Conservation (phyloP, 768 basidiomycete species). For the Mycena capillaripes region DNA sequence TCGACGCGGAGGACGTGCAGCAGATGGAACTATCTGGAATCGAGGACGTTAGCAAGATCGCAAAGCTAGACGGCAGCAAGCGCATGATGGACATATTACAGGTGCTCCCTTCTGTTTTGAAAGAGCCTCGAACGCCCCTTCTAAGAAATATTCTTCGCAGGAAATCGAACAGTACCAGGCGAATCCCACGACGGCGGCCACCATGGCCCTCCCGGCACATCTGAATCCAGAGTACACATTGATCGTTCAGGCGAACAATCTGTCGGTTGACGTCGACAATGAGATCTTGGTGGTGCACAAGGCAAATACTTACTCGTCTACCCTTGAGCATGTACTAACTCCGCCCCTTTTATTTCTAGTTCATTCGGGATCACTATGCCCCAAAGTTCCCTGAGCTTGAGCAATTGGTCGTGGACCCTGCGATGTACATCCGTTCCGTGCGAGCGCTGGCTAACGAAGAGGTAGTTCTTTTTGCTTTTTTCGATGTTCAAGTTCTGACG, state of each 20-base stretch:
- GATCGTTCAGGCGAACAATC: constrained; percentile 97
- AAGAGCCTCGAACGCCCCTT: no score
- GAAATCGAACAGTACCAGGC: constrained; percentile 91
- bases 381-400: constrained; percentile 97
- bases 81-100: constrained; percentile 89
- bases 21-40: constrained; percentile 91
- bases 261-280: constrained; percentile 98
- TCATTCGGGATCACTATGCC: constrained; percentile 97
- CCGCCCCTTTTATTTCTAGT: constrained; percentile 59
- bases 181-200: constrained; percentile 83
- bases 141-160: constrained; percentile 53
- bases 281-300: constrained; percentile 98
- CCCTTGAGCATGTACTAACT: constrained; percentile 35
- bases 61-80: constrained; percentile 90
- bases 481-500: constrained; percentile 8
- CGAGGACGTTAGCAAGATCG: constrained; percentile 89
- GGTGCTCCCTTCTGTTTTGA: constrained; percentile 53
- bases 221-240: constrained; percentile 96
- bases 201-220: constrained; percentile 85
- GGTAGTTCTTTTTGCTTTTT: constrained; percentile 52
- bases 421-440: constrained; percentile 93
- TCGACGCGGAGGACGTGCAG: constrained; percentile 94
- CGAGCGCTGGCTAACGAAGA: constrained; percentile 89
- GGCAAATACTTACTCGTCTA: constrained; percentile 53
- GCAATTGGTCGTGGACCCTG: constrained; percentile 92